phyloP scores from a whole-genome alignment of 2,329 filamentous ascomycete species.

The Scytalidium sp. region DNA sequence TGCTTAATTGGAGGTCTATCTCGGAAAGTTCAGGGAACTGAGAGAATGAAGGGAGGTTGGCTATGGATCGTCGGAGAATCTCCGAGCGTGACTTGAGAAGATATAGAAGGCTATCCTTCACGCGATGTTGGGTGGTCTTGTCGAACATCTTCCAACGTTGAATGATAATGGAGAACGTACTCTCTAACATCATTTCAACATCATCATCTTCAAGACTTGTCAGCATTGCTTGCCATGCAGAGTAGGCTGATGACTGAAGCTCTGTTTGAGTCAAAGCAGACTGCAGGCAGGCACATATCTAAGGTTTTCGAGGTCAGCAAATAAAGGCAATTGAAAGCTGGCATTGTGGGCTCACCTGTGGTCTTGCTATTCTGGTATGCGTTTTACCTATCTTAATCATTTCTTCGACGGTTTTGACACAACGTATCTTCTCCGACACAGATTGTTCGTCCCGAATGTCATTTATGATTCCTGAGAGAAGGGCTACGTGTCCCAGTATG shows the following conservation, averaged over 20 bases:
- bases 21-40: slow-evolving; percentile 67
- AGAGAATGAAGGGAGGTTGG: slow-evolving; percentile 74
- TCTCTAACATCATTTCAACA: slow-evolving; percentile 75
- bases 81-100: slow-evolving; percentile 25
- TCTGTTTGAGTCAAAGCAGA: slow-evolving; percentile 74
- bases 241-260: slow-evolving; percentile 76
- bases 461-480: slow-evolving; percentile 77
- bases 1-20: slow-evolving; percentile 62
- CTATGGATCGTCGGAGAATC: slow-evolving; percentile 63
- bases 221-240: slow-evolving; percentile 80
- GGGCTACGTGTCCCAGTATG: slow-evolving; percentile 81
- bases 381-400: slow-evolving; percentile 76
- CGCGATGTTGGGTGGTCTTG: slow-evolving; percentile 53
- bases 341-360: slow-evolving; percentile 71
- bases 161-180: slow-evolving; percentile 83
- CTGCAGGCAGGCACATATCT: slow-evolving; percentile 90
- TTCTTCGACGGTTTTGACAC: slow-evolving; percentile 80
- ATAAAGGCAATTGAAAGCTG: not conserved
- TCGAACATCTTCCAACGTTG: slow-evolving; percentile 74
- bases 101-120: slow-evolving; percentile 58
- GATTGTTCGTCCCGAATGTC: slow-evolving; percentile 56
- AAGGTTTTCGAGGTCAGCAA: not conserved
- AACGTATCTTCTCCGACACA: slow-evolving; percentile 68
- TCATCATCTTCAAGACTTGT: slow-evolving; percentile 73
- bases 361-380: slow-evolving; percentile 74